These are phyloP conservation scores for Ogataea henricii DNA, from an alignment of 805 yeast genomes.

Conservation along the genomic window DNA sequence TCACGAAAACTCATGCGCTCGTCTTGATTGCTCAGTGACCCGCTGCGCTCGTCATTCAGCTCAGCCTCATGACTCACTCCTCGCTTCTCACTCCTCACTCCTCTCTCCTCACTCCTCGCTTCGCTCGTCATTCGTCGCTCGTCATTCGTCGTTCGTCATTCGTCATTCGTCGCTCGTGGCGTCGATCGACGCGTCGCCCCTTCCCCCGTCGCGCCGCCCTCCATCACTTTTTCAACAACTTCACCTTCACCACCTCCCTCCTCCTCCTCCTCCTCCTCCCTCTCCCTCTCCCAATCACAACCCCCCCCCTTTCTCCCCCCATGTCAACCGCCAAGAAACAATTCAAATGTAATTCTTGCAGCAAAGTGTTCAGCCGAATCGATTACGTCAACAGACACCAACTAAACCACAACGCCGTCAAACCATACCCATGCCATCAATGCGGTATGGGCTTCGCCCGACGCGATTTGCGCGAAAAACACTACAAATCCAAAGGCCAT, in stretches of 20 bases:
- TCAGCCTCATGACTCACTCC: too few relatives aligned
- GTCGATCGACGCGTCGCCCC: neutral
- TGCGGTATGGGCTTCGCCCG: slow-evolving; percentile 34
- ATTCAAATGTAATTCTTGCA: slow-evolving; percentile 12
- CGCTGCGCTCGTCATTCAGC: too few relatives aligned
- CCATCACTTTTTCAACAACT: neutral
- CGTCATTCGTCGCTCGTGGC: too few relatives aligned
- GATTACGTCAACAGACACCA: slow-evolving; percentile 37
- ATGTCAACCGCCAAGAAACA: slow-evolving; percentile 2
- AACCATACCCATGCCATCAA: slow-evolving; percentile 31
- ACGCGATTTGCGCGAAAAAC: slow-evolving; percentile 36
- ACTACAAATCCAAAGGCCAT: slow-evolving; percentile 29
- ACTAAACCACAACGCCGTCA: slow-evolving; percentile 31
- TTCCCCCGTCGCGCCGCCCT: too few relatives aligned
- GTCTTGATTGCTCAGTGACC: too few relatives aligned
- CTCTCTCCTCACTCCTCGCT: neutral
- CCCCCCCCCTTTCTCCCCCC: neutral
- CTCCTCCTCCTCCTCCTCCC: neutral
- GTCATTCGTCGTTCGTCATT: neutral
- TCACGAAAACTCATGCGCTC: too few relatives aligned
- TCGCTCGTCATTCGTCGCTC: neutral
- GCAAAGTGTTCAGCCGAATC: slow-evolving; percentile 15
- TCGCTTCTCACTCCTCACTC: too few relatives aligned
- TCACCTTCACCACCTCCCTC: neutral
- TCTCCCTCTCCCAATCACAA: neutral